A percentile compares a stretch with the other conserved stretches of the same genome.
phyloP scores from a whole-genome alignment of 768 basidiomycete species.

The Mycena vitilis region DNA sequence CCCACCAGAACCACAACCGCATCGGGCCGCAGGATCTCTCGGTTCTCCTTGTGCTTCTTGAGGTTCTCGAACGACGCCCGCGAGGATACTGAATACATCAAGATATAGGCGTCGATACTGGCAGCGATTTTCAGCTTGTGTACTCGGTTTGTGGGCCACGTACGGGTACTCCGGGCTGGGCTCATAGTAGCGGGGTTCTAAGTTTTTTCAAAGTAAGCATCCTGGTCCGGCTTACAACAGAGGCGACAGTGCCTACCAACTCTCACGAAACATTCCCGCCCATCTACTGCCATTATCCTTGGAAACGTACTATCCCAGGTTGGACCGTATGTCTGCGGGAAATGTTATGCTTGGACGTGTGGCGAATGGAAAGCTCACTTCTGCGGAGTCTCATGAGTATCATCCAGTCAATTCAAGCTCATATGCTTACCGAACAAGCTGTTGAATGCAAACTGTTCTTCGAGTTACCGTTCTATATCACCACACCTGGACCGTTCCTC shows the following conservation, averaged over 20 bases:
- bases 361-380: background rate
- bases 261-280: background rate
- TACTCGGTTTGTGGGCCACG: background rate
- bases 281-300: background rate
- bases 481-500: no score
- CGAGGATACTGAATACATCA: background rate
- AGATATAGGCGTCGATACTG: background rate
- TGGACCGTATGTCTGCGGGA: background rate
- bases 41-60: background rate
- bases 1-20: background rate
- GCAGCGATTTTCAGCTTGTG: background rate
- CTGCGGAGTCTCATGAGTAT: background rate
- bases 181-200: background rate
- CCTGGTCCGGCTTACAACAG: background rate
- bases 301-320: background rate
- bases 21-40: no score
- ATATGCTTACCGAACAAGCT: background rate
- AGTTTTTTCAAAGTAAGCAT: no score
- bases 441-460: background rate
- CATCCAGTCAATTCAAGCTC: no score
- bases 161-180: background rate
- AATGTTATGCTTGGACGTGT: no score
- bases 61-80: slow-evolving; percentile 1
- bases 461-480: background rate
- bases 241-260: background rate